phyloP scores from a whole-genome alignment of 164 flowering plant species.

The Vitis cinerea region DNA sequence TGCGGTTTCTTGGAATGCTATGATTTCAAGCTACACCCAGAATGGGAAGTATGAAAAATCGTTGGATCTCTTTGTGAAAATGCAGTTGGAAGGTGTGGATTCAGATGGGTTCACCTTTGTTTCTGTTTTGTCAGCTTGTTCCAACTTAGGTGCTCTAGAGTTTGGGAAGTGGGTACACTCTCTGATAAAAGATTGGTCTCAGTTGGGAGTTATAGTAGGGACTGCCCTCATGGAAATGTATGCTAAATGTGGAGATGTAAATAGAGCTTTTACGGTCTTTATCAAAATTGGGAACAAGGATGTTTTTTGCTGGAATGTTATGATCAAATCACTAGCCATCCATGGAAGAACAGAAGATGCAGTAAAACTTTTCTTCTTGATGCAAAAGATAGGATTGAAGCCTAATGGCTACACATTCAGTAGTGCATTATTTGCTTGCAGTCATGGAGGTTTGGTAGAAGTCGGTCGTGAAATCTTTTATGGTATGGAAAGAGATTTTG shows the following conservation, averaged over 20 bases:
- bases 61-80: constrained; percentile 29
- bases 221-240: constrained; percentile 39
- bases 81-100: constrained; percentile 27
- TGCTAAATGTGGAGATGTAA: constrained; percentile 52
- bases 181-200: constrained; percentile 29
- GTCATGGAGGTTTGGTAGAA: constrained; percentile 45
- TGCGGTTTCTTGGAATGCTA: constrained; percentile 49
- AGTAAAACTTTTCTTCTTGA: constrained; percentile 28
- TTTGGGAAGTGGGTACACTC: constrained; percentile 40
- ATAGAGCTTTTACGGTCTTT: constrained; percentile 31
- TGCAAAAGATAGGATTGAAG: constrained; percentile 26
- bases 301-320: constrained; percentile 44
- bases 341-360: constrained; percentile 31
- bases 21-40: constrained; percentile 37
- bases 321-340: constrained; percentile 39
- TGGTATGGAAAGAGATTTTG: constrained; percentile 31
- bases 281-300: constrained; percentile 34
- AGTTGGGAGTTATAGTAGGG: constrained; percentile 16
- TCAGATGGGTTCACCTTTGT: constrained; percentile 37
- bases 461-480: constrained; percentile 32
- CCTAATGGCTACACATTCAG: constrained; percentile 41
- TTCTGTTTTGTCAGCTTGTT: constrained; percentile 44
- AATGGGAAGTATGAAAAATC: constrained; percentile 31
- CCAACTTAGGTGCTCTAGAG: constrained; percentile 36
- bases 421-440: constrained; percentile 38